These are phyloP conservation scores for Linanthus parryae DNA, from an alignment of 148 eudicot species.

Conservation along the genomic window DNA sequence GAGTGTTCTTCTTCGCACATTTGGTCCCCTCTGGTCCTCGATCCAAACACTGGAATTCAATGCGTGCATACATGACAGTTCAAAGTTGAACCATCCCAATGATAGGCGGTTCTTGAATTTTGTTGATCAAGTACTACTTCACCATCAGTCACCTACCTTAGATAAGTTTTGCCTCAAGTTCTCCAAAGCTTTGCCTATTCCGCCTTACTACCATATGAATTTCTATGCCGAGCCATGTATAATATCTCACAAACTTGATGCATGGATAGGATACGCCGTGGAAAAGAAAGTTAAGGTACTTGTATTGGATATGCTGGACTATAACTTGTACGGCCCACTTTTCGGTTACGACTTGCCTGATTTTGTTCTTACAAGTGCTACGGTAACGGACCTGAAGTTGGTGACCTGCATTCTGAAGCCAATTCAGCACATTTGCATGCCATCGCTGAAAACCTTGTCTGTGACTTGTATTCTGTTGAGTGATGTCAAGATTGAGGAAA, in stretches of 20 bases:
- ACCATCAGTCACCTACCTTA: slow-evolving; percentile 4
- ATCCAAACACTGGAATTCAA: slow-evolving; percentile 9
- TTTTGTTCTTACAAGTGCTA: slow-evolving; percentile 11
- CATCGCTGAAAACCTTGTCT: slow-evolving; percentile 8
- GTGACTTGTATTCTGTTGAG: slow-evolving; percentile 2
- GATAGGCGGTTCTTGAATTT: not conserved
- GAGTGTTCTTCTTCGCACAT: slow-evolving; percentile 10
- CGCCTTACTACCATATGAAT: not conserved
- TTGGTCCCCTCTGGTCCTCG: slow-evolving; percentile 15
- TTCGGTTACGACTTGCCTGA: slow-evolving; percentile 7
- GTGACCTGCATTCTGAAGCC: slow-evolving; percentile 1
- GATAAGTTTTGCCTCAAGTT: slow-evolving; percentile 8
- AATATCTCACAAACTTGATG: not conserved
- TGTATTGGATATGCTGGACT: slow-evolving; percentile 5
- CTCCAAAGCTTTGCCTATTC: too few species aligned
- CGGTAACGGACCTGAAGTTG: slow-evolving; percentile 10
- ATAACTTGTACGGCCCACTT: not conserved
- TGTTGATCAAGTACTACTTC: slow-evolving; percentile 6
- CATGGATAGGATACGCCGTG: slow-evolving; percentile 10
- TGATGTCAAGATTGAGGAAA: slow-evolving; percentile 3
- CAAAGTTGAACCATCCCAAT: too few species aligned
- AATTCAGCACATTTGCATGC: slow-evolving; percentile 6
- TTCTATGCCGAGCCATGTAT: not conserved
- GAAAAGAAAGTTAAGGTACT: slow-evolving; percentile 15
- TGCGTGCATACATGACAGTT: not conserved